Percentiles rank a stretch among this genome's conserved stretches.
phyloP scores from a whole-genome alignment of 768 basidiomycete species.

The Lactifluus hygrophoroides region DNA sequence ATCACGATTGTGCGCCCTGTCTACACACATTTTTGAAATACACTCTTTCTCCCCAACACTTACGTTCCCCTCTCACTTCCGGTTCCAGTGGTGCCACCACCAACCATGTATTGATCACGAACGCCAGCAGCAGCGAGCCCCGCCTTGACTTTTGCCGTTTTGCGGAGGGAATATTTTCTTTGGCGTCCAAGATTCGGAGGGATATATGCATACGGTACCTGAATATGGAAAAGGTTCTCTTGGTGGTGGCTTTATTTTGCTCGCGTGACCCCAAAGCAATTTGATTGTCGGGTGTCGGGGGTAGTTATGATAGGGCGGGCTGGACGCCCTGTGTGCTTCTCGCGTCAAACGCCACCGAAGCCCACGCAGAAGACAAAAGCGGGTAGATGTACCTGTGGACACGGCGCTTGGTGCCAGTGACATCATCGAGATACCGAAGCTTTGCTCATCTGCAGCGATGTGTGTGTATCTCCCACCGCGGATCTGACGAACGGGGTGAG shows the following conservation, averaged over 20 bases:
- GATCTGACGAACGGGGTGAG: no score
- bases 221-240: neutral
- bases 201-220: neutral
- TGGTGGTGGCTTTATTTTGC: constrained; percentile 2
- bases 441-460: no score
- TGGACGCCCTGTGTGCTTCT: neutral
- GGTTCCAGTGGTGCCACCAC: neutral
- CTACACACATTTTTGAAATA: no score
- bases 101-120: neutral
- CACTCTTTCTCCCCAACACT: neutral
- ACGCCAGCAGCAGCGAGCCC: neutral
- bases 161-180: no score
- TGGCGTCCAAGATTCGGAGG: no score
- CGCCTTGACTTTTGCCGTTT: neutral
- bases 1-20: no score
- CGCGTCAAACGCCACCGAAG: neutral
- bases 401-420: neutral
- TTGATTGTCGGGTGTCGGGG: neutral
- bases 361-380: no score
- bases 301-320: neutral
- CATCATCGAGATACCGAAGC: neutral
- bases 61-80: neutral
- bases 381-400: neutral
- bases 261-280: constrained; percentile 3
- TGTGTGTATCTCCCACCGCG: no score